phyloP scores from a whole-genome alignment of 2,329 filamentous ascomycete genomes.

The Pyrenophora seminiperda region DNA sequence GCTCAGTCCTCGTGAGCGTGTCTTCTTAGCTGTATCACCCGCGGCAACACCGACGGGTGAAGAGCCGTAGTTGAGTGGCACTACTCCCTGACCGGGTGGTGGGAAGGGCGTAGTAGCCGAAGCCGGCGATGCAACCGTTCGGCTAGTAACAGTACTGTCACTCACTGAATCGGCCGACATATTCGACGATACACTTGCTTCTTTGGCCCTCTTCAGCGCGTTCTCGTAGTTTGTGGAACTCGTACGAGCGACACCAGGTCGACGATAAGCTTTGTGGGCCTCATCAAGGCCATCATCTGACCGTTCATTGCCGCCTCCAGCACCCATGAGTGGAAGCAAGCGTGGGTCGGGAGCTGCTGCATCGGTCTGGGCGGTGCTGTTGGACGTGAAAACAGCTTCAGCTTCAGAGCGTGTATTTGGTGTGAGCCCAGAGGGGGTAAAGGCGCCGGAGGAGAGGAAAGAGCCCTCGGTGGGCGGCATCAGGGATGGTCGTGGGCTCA shows the following conservation, averaged over 20 bases:
- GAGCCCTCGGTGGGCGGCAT: conserved; percentile 27
- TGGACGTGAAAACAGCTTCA: conserved; percentile 41
- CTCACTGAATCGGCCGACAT: conserved; percentile 24
- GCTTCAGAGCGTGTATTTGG: conserved; percentile 45
- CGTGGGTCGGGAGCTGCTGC: conserved; percentile 42
- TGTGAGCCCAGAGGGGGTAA: conserved; percentile 43
- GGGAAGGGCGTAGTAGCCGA: conserved; percentile 30
- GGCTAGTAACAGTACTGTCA: conserved; percentile 18
- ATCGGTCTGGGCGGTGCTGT: conserved; percentile 41
- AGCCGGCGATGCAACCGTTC: conserved; percentile 22
- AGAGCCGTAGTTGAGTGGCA: conserved; percentile 36
- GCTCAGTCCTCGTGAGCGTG: conserved; percentile 37
- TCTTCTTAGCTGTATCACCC: conserved; percentile 37
- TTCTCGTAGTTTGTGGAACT: conserved; percentile 42
- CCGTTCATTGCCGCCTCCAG: conserved; percentile 8
- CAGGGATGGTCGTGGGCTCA: conserved; percentile 26
- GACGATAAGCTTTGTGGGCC: conserved; percentile 37
- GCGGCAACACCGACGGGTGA: conserved; percentile 26
- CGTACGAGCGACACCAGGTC: conserved; percentile 30
- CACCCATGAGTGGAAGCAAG: conserved; percentile 9
- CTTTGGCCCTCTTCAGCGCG: conserved; percentile 30
- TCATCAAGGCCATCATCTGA: conserved; percentile 22
- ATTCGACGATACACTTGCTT: conserved; percentile 34
- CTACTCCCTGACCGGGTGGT: conserved; percentile 40
- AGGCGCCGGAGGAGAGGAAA: conserved; percentile 24